Conservation (phyloP, 495 filamentous ascomycete species). For the Podospora pseudoanserina region DNA sequence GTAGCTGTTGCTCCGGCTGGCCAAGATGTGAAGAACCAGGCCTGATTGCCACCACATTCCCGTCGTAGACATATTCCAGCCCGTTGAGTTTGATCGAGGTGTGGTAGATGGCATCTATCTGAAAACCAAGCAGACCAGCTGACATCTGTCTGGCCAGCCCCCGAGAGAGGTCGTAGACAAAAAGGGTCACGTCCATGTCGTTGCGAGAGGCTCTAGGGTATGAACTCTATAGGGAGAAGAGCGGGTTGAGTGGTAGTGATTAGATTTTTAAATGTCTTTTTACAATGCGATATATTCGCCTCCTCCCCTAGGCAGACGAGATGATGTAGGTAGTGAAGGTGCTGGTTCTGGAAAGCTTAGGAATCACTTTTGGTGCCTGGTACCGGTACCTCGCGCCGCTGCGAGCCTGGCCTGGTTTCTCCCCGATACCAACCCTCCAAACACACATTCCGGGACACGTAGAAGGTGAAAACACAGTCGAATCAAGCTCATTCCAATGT, state of each 20-base stretch:
- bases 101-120: constrained; percentile 88
- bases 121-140: constrained; percentile 57
- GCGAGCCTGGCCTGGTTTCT: background rate
- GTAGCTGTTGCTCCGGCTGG: constrained; percentile 69
- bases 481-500: background rate
- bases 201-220: background rate
- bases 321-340: background rate
- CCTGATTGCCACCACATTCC: constrained; percentile 72
- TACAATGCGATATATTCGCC: background rate
- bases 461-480: background rate
- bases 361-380: background rate
- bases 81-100: constrained; percentile 80
- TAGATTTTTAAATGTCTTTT: background rate
- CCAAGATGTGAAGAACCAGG: constrained; percentile 86
- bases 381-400: background rate
- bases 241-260: background rate
- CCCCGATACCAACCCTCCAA: background rate
- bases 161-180: constrained; percentile 90
- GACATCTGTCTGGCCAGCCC: constrained; percentile 54
- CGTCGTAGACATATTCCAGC: constrained; percentile 51
- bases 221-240: too few species aligned
- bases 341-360: background rate
- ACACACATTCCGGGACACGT: background rate
- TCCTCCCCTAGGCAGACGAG: background rate
- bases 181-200: constrained; percentile 81